Conservation (phyloP, 108 stramenopile genomes). For the Heterococcus sp. region DNA sequence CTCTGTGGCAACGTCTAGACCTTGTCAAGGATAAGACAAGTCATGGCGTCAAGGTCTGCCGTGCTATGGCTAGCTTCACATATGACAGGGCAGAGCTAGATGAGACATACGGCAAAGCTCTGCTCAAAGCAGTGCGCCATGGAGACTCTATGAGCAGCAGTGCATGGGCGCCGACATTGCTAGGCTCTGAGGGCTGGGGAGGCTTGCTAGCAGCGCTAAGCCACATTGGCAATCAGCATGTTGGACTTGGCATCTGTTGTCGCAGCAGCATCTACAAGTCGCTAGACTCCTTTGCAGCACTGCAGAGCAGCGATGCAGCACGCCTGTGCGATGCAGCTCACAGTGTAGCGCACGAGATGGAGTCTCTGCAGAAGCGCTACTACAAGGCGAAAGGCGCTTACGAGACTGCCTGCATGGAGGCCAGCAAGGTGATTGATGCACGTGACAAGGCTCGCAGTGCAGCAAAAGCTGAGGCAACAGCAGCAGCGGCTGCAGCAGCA, state of each 20-base stretch:
- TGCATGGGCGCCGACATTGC: slow-evolving; percentile 23
- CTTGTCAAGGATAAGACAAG: slow-evolving; percentile 9
- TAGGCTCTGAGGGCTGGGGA: slow-evolving; percentile 18
- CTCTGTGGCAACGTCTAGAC: slow-evolving; percentile 31
- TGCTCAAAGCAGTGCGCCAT: slow-evolving; percentile 29
- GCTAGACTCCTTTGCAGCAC: neutral
- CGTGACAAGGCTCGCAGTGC: slow-evolving; percentile 12
- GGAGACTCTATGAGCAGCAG: no score
- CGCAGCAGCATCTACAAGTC: neutral
- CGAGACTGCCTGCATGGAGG: slow-evolving; percentile 33
- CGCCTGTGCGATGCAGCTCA: slow-evolving; percentile 17
- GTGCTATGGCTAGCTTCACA: slow-evolving; percentile 20
- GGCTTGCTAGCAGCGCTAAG: slow-evolving; percentile 28
- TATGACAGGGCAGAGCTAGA: slow-evolving; percentile 22
- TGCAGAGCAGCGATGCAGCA: no score
- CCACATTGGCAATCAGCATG: slow-evolving; percentile 42
- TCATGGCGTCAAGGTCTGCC: slow-evolving; percentile 33
- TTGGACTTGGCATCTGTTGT: slow-evolving; percentile 16
- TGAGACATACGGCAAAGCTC: slow-evolving; percentile 23
- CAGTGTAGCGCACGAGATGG: slow-evolving; percentile 4
- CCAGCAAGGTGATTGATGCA: slow-evolving; percentile 7
- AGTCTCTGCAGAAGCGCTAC: slow-evolving; percentile 28
- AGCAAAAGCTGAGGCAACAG: neutral
- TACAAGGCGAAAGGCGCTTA: slow-evolving; percentile 19
- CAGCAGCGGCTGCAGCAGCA: neutral